Percentiles rank a stretch among this genome's conserved stretches.
These are phyloP conservation scores for Barnettozyma pratensis DNA, from an alignment of 805 yeast species.

Conservation along the genomic window DNA sequence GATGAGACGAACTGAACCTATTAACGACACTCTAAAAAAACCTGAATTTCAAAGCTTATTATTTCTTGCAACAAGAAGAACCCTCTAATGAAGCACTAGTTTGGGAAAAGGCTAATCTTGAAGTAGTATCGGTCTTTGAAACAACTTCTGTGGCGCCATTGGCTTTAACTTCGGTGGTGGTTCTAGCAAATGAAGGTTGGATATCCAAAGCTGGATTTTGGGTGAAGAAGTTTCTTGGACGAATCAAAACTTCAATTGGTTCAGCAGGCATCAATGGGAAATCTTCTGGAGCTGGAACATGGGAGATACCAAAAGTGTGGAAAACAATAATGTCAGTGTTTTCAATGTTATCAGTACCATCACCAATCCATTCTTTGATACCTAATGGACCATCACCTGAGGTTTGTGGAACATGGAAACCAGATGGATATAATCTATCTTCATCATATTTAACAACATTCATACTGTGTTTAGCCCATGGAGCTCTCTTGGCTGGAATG, in stretches of 20 bases:
- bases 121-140: constrained; percentile 40
- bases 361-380: constrained; percentile 65
- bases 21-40: background rate
- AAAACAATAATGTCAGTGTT: constrained; percentile 69
- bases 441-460: constrained; percentile 70
- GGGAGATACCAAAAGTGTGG: constrained; percentile 83
- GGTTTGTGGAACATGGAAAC: constrained; percentile 72
- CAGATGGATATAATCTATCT: constrained; percentile 75
- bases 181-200: constrained; percentile 54
- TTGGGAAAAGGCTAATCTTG: constrained; percentile 44
- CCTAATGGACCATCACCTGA: constrained; percentile 64
- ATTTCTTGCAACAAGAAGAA: constrained; percentile 23
- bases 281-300: constrained; percentile 86
- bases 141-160: constrained; percentile 35
- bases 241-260: constrained; percentile 65
- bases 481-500: constrained; percentile 74
- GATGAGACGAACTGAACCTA: background rate
- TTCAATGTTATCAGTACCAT: constrained; percentile 51
- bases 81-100: constrained; percentile 14
- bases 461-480: constrained; percentile 66
- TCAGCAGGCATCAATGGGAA: constrained; percentile 90
- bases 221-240: constrained; percentile 75
- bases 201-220: constrained; percentile 77
- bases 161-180: constrained; percentile 36
- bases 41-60: background rate